phyloP scores from a whole-genome alignment of 805 yeast species.

The Cyberlindnera petersonii region DNA sequence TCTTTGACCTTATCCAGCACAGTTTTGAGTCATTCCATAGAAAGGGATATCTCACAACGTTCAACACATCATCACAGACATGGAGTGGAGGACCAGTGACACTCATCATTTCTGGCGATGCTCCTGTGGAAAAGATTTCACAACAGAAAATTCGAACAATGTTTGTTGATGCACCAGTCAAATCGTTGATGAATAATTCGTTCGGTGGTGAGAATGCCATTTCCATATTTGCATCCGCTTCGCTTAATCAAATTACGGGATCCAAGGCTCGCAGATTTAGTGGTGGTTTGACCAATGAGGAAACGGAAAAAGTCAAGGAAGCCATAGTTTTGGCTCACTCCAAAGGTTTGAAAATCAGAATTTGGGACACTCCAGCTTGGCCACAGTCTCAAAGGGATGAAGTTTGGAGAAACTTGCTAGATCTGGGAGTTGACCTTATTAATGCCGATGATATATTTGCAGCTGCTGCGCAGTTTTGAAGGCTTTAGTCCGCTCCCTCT shows the following conservation, averaged over 20 bases:
- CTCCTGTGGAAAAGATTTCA: slow-evolving; percentile 43
- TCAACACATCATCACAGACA: slow-evolving; percentile 33
- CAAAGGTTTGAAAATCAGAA: slow-evolving; percentile 49
- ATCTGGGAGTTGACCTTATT: slow-evolving; percentile 50
- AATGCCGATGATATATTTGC: slow-evolving; percentile 57
- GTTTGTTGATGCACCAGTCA: slow-evolving; percentile 42
- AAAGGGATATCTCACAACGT: slow-evolving; percentile 47
- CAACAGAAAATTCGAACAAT: slow-evolving; percentile 9
- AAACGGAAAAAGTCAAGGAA: slow-evolving; percentile 30
- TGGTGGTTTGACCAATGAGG: slow-evolving; percentile 32
- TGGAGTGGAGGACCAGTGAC: slow-evolving; percentile 53
- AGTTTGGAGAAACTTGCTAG: slow-evolving; percentile 47
- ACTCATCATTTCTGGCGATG: slow-evolving; percentile 62
- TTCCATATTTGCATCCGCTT: slow-evolving; percentile 41
- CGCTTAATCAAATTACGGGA: slow-evolving; percentile 31
- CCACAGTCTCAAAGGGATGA: slow-evolving; percentile 43
- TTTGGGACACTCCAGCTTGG: slow-evolving; percentile 75
- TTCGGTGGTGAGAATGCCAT: slow-evolving; percentile 16
- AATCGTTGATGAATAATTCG: background rate
- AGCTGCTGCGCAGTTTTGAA: slow-evolving; percentile 29
- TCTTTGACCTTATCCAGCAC: slow-evolving; percentile 43
- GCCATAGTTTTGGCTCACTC: slow-evolving; percentile 40
- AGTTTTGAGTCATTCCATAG: slow-evolving; percentile 47
- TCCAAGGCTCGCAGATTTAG: slow-evolving; percentile 9
- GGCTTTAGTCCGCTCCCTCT: too few species aligned